These are phyloP conservation scores for Leishmania mexicana DNA, from an alignment of 208 protist species.

Conservation along the genomic window DNA sequence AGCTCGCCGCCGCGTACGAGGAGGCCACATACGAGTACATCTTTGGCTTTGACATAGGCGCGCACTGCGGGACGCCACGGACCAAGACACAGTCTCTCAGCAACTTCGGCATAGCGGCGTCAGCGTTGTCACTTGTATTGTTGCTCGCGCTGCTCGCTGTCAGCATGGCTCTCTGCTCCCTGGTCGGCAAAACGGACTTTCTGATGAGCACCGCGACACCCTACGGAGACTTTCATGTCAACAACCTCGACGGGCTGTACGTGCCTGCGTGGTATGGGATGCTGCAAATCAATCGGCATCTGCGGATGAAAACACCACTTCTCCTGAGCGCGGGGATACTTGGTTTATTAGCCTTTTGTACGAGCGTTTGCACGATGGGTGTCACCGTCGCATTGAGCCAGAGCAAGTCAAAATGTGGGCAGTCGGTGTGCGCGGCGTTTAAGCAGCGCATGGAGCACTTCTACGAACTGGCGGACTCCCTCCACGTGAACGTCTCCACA, in stretches of 20 bases:
- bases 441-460: conserved; percentile 40
- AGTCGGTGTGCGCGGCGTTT: conserved; percentile 38
- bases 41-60: conserved; percentile 53
- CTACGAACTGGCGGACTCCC: conserved; percentile 9
- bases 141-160: conserved; percentile 18
- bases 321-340: conserved; percentile 21
- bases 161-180: conserved; percentile 27
- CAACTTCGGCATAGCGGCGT: conserved; percentile 25
- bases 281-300: conserved; percentile 23
- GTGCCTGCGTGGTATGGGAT: conserved; percentile 23
- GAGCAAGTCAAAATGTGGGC: conserved; percentile 45
- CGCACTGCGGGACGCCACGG: conserved; percentile 28
- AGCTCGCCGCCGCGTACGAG: background rate
- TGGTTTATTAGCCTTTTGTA: conserved; percentile 25
- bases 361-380: conserved; percentile 35
- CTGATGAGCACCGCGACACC: conserved; percentile 21
- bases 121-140: conserved; percentile 30
- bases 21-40: conserved; percentile 36
- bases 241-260: conserved; percentile 19
- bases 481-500: background rate
- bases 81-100: conserved; percentile 11
- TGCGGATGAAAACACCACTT: conserved; percentile 26
- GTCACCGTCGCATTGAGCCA: conserved; percentile 24
- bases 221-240: conserved; percentile 14
- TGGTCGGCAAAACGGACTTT: conserved; percentile 27